Percentiles rank a stretch among this genome's conserved stretches.
Conservation (phyloP, 495 filamentous ascomycete species). For the Neurospora sp. region DNA sequence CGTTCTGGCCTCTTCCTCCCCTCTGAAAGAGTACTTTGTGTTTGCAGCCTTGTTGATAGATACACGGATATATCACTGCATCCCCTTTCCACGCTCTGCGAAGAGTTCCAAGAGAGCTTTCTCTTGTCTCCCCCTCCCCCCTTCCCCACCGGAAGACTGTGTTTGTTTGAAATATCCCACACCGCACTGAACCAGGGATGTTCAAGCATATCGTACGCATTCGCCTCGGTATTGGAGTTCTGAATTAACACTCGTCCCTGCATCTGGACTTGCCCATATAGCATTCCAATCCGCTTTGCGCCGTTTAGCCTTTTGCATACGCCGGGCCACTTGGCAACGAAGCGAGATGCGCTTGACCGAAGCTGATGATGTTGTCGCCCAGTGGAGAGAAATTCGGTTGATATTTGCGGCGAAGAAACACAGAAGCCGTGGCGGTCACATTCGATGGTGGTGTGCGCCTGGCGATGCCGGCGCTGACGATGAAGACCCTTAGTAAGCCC, state of each 20-base stretch:
- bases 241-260: slow-evolving; percentile 46
- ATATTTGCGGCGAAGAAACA: slow-evolving; percentile 21
- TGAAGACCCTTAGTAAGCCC: slow-evolving; percentile 15
- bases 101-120: not conserved
- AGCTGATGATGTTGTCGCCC: slow-evolving; percentile 34
- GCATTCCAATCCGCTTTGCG: slow-evolving; percentile 47
- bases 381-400: slow-evolving; percentile 15
- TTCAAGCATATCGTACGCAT: slow-evolving; percentile 25
- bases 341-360: slow-evolving; percentile 33
- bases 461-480: slow-evolving; percentile 48
- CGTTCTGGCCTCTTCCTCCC: not conserved
- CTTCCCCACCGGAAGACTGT: not conserved
- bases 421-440: slow-evolving; percentile 51
- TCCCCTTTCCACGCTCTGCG: not conserved
- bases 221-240: slow-evolving; percentile 46
- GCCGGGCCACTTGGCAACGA: slow-evolving; percentile 34
- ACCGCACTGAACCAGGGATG: not conserved
- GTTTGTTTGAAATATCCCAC: not conserved
- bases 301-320: slow-evolving; percentile 30
- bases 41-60: not conserved
- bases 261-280: slow-evolving; percentile 45
- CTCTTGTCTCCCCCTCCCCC: not conserved
- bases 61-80: not conserved
- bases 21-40: not conserved
- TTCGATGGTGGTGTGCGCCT: slow-evolving; percentile 52